A percentile compares a stretch with the other conserved stretches of the same genome.
Evolutionary conservation across 2,329 filamentous ascomycete genomes (phyloP).

Genomic region (Geoglossum cookeanum): DNA sequence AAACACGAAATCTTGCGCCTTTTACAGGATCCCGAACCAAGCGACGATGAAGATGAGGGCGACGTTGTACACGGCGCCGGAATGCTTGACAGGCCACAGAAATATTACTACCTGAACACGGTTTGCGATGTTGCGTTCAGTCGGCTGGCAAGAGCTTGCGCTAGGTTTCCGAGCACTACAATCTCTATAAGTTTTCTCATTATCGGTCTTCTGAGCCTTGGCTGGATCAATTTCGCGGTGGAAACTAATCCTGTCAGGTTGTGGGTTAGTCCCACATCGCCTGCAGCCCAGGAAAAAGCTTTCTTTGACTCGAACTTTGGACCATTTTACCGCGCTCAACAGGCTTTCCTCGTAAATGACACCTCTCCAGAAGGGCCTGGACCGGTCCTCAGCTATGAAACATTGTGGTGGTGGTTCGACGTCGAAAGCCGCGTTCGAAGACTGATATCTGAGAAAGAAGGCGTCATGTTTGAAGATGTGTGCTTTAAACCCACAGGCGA

Average conservation of each 20-base stretch:
- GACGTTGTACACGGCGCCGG: conserved; percentile 60
- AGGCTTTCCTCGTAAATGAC: conserved; percentile 86
- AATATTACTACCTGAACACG: conserved; percentile 67
- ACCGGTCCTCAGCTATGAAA: conserved; percentile 75
- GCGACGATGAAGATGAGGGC: conserved; percentile 87
- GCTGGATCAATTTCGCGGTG: conserved; percentile 76
- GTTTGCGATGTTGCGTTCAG: conserved; percentile 66
- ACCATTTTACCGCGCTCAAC: conserved; percentile 86
- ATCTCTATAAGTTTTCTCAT: conserved; percentile 58
- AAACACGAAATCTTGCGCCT: conserved; percentile 71
- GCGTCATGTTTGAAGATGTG: conserved; percentile 57
- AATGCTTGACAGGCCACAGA: conserved; percentile 60
- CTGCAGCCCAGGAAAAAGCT: conserved; percentile 75
- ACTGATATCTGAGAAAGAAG: conserved; percentile 49
- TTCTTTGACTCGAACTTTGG: conserved; percentile 92
- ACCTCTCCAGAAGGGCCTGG: conserved; percentile 42
- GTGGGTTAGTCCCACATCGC: conserved; percentile 91
- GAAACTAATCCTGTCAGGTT: conserved; percentile 79
- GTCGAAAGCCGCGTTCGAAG: conserved; percentile 61
- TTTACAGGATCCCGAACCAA: conserved; percentile 63
- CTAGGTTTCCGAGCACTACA: conserved; percentile 67
- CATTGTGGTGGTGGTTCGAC: conserved; percentile 80
- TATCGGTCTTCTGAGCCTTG: conserved; percentile 62
- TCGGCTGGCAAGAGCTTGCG: conserved; percentile 59
- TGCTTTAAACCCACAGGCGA: conserved; percentile 87